Percentiles rank a stretch among this genome's conserved stretches.
Evolutionary conservation across 805 yeast genomes (phyloP).

Genomic region (Scheffersomyces coipomensis): DNA sequence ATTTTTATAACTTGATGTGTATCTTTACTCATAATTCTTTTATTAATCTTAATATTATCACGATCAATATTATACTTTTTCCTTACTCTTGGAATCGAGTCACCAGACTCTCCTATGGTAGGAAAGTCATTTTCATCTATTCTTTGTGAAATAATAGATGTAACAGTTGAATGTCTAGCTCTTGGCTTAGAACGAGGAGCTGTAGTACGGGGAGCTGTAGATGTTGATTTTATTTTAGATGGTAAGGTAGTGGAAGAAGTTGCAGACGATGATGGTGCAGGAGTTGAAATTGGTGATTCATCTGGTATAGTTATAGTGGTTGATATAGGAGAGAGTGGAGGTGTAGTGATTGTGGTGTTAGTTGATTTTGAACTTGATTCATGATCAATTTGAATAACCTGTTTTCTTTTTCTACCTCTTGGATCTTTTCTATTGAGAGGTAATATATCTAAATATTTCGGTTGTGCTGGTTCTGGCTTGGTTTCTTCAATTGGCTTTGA

Average conservation of each 20-base stretch:
- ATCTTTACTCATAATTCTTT: conserved; percentile 13
- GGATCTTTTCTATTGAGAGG: background rate
- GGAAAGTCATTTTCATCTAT: conserved; percentile 8
- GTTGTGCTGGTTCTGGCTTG: too few species aligned
- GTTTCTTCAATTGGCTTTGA: too few species aligned
- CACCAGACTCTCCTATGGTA: background rate
- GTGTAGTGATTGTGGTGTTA: too few species aligned
- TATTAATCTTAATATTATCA: conserved; percentile 12
- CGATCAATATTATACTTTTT: conserved; percentile 11
- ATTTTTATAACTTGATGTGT: conserved; percentile 12
- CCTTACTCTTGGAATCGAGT: background rate
- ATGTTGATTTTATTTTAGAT: background rate
- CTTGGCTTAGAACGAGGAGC: background rate
- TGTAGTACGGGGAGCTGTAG: background rate
- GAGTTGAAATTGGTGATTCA: too few species aligned
- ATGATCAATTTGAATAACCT: too few species aligned
- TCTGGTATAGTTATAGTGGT: too few species aligned
- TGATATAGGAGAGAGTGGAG: background rate
- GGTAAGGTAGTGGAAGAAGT: background rate
- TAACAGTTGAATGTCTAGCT: background rate
- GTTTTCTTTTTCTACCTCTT: conserved; percentile 1
- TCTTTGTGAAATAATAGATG: conserved; percentile 13
- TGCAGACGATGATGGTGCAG: background rate
- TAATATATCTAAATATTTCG: background rate
- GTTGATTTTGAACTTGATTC: too few species aligned